Evolutionary conservation across 2,329 filamentous ascomycete genomes (phyloP).

Genomic region (Phoma herbarum): DNA sequence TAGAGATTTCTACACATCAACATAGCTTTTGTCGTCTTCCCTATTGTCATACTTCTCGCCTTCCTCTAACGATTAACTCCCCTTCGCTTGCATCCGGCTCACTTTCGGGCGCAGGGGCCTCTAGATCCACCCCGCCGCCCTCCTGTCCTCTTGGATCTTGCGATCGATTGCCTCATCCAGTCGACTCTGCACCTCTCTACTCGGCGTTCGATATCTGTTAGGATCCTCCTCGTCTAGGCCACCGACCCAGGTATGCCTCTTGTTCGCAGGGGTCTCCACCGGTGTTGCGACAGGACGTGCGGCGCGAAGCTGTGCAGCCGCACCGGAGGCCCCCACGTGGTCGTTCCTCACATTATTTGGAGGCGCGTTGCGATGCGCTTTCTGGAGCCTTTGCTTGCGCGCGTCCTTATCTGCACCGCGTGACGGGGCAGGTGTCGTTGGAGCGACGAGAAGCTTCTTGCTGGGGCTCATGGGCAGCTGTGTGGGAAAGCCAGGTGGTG

Average conservation of each 20-base stretch:
- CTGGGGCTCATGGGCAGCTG: slow-evolving; percentile 14
- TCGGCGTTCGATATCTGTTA: slow-evolving; percentile 33
- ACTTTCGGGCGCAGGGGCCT: too few species aligned
- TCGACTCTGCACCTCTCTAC: slow-evolving; percentile 30
- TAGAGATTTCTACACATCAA: background rate
- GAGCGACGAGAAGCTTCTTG: slow-evolving; percentile 6
- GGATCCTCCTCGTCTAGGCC: slow-evolving; percentile 11
- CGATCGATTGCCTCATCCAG: slow-evolving; percentile 39
- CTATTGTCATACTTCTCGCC: too few species aligned
- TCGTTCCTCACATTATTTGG: too few species aligned
- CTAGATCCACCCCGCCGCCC: slow-evolving; percentile 18
- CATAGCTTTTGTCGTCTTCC: too few species aligned
- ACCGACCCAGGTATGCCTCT: background rate
- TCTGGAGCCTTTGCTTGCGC: background rate
- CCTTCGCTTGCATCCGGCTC: too few species aligned
- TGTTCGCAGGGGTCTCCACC: background rate
- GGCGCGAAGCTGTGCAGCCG: background rate
- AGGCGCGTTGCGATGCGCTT: background rate
- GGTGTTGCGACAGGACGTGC: background rate
- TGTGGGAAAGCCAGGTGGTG: slow-evolving; percentile 21
- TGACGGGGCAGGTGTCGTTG: background rate
- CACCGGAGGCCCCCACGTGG: too few species aligned
- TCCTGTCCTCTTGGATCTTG: slow-evolving; percentile 35
- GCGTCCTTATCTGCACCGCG: background rate
- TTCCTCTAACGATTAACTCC: too few species aligned